Percentiles rank a stretch among this genome's conserved stretches.
These are phyloP conservation scores for Nowakowskiella sp. DNA, from an alignment of 192 early-diverging fungal species.

Conservation along the genomic window DNA sequence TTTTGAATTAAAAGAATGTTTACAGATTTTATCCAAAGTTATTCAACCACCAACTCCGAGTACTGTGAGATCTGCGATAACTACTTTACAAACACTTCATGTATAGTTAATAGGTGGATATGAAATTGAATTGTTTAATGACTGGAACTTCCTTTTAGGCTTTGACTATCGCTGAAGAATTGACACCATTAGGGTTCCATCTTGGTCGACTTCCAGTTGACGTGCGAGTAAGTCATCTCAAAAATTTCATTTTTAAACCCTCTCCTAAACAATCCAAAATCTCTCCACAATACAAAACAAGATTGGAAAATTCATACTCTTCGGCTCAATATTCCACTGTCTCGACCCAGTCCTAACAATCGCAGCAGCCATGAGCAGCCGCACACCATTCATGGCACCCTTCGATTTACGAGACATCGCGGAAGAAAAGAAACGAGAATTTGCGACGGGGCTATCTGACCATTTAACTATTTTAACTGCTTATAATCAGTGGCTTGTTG, in stretches of 20 bases:
- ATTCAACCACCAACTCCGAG: slow-evolving; percentile 54
- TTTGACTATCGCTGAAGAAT: slow-evolving; percentile 26
- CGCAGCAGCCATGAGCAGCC: slow-evolving; percentile 32
- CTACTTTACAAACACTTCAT: slow-evolving; percentile 17
- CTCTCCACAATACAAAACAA: slow-evolving; percentile 12
- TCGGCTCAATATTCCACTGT: slow-evolving; percentile 40
- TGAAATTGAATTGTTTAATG: too few species aligned
- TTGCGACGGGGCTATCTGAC: slow-evolving; percentile 25
- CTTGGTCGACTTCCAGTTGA: slow-evolving; percentile 69
- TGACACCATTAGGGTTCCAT: slow-evolving; percentile 65
- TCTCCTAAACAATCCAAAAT: too few species aligned
- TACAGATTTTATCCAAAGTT: slow-evolving; percentile 33
- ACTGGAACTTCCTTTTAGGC: slow-evolving; percentile 31
- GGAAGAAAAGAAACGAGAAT: slow-evolving; percentile 30
- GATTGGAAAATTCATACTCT: slow-evolving; percentile 30
- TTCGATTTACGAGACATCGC: slow-evolving; percentile 38
- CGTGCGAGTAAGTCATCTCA: slow-evolving; percentile 46
- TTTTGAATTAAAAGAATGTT: too few species aligned
- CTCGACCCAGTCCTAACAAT: slow-evolving; percentile 42
- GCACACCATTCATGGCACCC: slow-evolving; percentile 39
- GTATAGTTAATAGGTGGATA: not conserved
- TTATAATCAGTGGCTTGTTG: slow-evolving; percentile 29
- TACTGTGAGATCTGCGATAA: slow-evolving; percentile 56
- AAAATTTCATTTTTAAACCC: not conserved
- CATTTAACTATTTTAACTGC: slow-evolving; percentile 40